phyloP scores from a whole-genome alignment of 148 eudicot species.

The Nyssa sinensis region DNA sequence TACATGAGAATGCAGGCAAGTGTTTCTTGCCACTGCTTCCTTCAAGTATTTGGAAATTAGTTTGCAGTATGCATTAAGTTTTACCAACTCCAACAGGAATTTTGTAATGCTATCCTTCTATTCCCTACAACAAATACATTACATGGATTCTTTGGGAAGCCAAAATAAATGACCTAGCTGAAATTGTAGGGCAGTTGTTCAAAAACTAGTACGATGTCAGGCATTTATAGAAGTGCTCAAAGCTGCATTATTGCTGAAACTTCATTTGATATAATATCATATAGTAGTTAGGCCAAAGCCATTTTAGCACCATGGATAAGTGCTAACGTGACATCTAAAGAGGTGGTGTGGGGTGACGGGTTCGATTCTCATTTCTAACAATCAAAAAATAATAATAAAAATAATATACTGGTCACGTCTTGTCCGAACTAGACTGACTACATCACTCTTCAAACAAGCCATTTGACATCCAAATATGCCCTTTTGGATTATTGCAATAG shows the following conservation, averaged over 20 bases:
- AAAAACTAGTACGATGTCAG: background rate
- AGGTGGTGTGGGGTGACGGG: no score
- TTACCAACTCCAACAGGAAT: no score
- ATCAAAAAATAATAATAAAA: no score
- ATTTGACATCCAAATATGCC: background rate
- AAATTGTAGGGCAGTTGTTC: background rate
- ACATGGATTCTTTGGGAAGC: background rate
- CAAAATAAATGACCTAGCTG: background rate
- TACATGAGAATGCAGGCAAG: slow-evolving; percentile 89
- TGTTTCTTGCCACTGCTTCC: background rate
- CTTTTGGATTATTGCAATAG: background rate
- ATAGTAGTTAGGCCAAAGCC: no score
- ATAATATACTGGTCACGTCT: no score
- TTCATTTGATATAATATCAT: background rate
- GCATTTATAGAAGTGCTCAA: background rate
- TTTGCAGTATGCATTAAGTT: no score
- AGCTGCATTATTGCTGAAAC: background rate
- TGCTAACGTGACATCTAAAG: no score
- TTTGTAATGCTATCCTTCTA: no score
- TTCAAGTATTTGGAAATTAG: background rate
- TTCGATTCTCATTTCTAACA: no score
- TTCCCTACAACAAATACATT: no score
- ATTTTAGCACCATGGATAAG: no score
- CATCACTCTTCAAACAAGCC: background rate
- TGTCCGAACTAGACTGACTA: background rate